Conservation (phyloP, 2,329 filamentous ascomycete species). For the Alternaria sp. region DNA sequence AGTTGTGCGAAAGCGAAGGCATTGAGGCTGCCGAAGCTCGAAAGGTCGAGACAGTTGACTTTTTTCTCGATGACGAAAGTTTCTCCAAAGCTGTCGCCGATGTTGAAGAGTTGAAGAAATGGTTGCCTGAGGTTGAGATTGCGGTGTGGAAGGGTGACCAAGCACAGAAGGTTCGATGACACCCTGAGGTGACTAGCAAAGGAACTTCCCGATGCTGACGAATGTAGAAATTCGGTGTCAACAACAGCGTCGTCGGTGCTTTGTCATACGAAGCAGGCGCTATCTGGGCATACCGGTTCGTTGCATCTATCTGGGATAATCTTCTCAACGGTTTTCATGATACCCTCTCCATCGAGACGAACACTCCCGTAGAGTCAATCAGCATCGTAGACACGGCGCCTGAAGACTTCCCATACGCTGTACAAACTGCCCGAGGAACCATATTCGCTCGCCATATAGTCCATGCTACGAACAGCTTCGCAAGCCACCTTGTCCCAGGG, state of each 20-base stretch:
- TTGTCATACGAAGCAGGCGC: constrained; percentile 41
- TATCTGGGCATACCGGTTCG: constrained; percentile 25
- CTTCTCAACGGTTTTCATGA: constrained; percentile 17
- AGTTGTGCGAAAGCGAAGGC: constrained; percentile 6
- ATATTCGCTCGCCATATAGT: constrained; percentile 60
- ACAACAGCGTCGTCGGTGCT: constrained; percentile 21
- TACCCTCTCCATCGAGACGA: constrained; percentile 1
- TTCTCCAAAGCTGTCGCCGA: constrained; percentile 3
- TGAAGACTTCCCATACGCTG: constrained; percentile 42
- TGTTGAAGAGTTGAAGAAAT: neutral
- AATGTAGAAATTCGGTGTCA: constrained; percentile 14
- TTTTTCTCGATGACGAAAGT: constrained; percentile 9
- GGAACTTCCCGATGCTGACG: neutral
- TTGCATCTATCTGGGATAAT: constrained; percentile 12
- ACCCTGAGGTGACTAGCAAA: neutral
- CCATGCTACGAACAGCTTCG: constrained; percentile 65
- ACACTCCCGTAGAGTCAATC: constrained; percentile 30
- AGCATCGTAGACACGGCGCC: constrained; percentile 27
- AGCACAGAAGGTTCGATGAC: constrained; percentile 1
- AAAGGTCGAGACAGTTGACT: constrained; percentile 14
- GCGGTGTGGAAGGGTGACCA: neutral
- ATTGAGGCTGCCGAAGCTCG: constrained; percentile 15
- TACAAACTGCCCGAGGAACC: constrained; percentile 56
- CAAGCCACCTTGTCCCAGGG: constrained; percentile 59
- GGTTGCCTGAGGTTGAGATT: constrained; percentile 1